Evolutionary conservation across 768 basidiomycete genomes (phyloP).

Genomic region (Suillus ampliporus): DNA sequence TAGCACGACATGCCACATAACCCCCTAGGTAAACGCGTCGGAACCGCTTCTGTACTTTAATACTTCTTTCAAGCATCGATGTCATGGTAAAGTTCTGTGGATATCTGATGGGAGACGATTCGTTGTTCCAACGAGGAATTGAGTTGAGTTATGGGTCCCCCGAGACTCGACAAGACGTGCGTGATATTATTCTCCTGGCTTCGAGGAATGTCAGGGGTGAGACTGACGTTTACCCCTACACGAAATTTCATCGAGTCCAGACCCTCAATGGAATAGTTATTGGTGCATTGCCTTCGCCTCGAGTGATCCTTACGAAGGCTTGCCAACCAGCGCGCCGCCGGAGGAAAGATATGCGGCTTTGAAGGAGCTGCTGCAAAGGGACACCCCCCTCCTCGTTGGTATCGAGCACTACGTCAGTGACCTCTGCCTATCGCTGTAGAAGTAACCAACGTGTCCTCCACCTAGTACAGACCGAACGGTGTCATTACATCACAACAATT

Average conservation of each 20-base stretch:
- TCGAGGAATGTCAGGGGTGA: not conserved
- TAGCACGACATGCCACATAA: no score
- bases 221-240: not conserved
- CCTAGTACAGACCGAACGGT: no score
- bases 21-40: not conserved
- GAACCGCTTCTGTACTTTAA: not conserved
- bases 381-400: not conserved
- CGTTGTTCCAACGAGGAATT: not conserved
- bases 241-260: not conserved
- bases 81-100: not conserved
- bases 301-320: not conserved
- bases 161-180: not conserved
- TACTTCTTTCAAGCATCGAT: not conserved
- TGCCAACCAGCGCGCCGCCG: not conserved
- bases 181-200: not conserved
- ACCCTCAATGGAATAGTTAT: not conserved
- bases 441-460: not conserved
- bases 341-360: not conserved
- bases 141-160: not conserved
- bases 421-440: not conserved
- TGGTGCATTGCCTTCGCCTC: not conserved
- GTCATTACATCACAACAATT: no score
- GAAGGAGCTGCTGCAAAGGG: not conserved
- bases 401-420: not conserved
- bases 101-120: not conserved